Base-by-base conservation (phyloP, 2,329 filamentous ascomycete species). In the Endoconidiophora polonica region DNA sequence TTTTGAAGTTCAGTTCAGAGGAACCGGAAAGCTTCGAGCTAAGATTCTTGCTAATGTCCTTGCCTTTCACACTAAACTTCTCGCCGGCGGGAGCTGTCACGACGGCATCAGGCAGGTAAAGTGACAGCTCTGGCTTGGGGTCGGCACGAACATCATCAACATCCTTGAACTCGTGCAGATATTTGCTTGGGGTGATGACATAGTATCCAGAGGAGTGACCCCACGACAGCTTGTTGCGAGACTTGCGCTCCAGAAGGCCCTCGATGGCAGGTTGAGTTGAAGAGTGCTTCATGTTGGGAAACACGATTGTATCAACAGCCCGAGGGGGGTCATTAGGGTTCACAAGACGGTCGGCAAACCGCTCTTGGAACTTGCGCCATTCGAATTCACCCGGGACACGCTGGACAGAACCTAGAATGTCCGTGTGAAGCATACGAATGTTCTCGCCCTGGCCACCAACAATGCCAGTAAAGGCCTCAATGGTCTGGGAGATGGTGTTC, bases 11-110 rank as follows among this genome's bases (percentile, higher is more conserved):
- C 37, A 93, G 72, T 65, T 96, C 90, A 39, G 86, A 79, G 23
- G 68, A 77, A 56, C 88, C 85, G 44, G 82, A 77, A 56, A 95
- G 76, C 61, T 86, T 90, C 68, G 81, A 83, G 59, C 81, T 80
- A 55, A 95, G 67, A 55, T 82, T 83, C 61, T 84, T 83, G 59
- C 81, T 82, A 51, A 81, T 77, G 62, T 98, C 88, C 66, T 96
- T 96, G 64, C 91, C 91, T 70, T 94, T 94, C 64, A 98, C 73
- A 60, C 79, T 86, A 73, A 98, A 96, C 66, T 94, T 95, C 54
- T 81, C 76, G 49, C 83, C 87, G 56, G 72, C 79, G 10, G 76
- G 74, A 0, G 67, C 60, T 52, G 87, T 86, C 52, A 96, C 76
- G 43, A 81, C 66, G 58, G 90, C 93, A 58, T 98, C 91, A 9